Evolutionary conservation across 768 basidiomycete species (phyloP), one percentile per base, ranked within the genome.

Genomic region (Obba rivulosa): DNA sequence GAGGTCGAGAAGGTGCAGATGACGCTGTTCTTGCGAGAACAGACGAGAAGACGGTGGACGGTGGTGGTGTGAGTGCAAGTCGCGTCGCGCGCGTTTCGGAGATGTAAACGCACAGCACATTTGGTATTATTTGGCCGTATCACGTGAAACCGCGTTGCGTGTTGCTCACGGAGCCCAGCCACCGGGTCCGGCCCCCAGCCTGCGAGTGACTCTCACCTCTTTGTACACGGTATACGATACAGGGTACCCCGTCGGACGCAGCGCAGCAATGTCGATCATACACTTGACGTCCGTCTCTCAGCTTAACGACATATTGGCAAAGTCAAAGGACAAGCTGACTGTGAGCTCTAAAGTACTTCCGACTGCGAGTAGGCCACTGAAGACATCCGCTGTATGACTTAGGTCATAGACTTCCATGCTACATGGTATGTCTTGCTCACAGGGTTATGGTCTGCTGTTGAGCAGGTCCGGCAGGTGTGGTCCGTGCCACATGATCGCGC

Each of bases 391-490:
- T 45, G 22, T 16, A 18, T 10, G 24, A 20, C 24, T 4, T 41
- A 88, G 87, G 83, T 92, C 50, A 87, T 92, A 51, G 89, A 92
- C 66, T 92, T 92, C 60, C 86, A 90, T 63, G 89, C 89, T 47
- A 77, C 82, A 52, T 92, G 89, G 89, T 87, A 55, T 55, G 68
- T 56, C 28, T 31, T 31, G 28, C 28, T 31, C 13, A 13, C n/a
- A 7, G 0, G 17, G 3, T 22, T 34, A 24, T 34, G 9, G 24
- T 2, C 25, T 18, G 39, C 45, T 46, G 44, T 53, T 62, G 39
- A 54, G 49, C 24, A 37, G 7, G 42, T 48, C 14, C 39, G 34
- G 35, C 55, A 90, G 88, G 90, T 92, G 89, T 74, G 83, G 85
- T 1, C 90, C 90, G 31, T 92, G 89, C 62, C 87, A 88, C 64